Conservation (phyloP, 2,329 filamentous ascomycete species). For the Bertia moriformis region DNA sequence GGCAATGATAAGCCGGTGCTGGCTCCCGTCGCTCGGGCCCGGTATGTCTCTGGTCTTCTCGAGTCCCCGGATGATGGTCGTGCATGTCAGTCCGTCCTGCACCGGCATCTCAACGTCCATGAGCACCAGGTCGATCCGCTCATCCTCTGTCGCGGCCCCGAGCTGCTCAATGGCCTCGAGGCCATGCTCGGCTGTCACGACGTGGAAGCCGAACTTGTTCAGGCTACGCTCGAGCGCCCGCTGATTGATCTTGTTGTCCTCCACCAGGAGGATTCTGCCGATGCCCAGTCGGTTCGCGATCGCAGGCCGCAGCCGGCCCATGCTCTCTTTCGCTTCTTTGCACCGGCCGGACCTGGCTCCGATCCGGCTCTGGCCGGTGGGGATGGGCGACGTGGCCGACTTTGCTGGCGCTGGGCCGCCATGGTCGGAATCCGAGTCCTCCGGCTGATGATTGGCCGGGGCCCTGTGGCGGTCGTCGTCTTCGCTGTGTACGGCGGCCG, state of each 20-base stretch:
- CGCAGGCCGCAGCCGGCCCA: slow-evolving; percentile 3
- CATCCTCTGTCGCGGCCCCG: slow-evolving; percentile 6
- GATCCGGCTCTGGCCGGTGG: neutral
- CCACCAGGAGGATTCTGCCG: slow-evolving; percentile 41
- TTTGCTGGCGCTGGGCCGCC: too few relatives aligned
- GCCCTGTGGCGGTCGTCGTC: neutral
- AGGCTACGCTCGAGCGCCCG: slow-evolving; percentile 36
- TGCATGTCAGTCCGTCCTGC: slow-evolving; percentile 57
- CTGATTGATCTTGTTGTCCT: slow-evolving; percentile 48
- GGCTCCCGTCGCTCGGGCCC: too few relatives aligned
- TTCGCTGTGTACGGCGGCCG: slow-evolving; percentile 3
- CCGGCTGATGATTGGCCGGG: too few relatives aligned
- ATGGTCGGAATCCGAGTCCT: neutral
- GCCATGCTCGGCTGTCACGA: slow-evolving; percentile 41
- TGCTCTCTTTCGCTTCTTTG: neutral
- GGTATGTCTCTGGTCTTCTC: slow-evolving; percentile 21
- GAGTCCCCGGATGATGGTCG: slow-evolving; percentile 45
- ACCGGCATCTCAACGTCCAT: slow-evolving; percentile 71
- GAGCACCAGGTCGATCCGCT: slow-evolving; percentile 42
- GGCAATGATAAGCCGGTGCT: slow-evolving; percentile 46
- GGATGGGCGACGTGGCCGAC: neutral
- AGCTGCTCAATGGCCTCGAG: slow-evolving; percentile 36
- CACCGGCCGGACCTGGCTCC: too few relatives aligned
- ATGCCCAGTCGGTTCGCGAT: slow-evolving; percentile 19
- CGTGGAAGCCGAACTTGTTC: slow-evolving; percentile 29